These are phyloP conservation scores for Alnus rubra DNA, from an alignment of 306 rosid species.

Conservation along the genomic window DNA sequence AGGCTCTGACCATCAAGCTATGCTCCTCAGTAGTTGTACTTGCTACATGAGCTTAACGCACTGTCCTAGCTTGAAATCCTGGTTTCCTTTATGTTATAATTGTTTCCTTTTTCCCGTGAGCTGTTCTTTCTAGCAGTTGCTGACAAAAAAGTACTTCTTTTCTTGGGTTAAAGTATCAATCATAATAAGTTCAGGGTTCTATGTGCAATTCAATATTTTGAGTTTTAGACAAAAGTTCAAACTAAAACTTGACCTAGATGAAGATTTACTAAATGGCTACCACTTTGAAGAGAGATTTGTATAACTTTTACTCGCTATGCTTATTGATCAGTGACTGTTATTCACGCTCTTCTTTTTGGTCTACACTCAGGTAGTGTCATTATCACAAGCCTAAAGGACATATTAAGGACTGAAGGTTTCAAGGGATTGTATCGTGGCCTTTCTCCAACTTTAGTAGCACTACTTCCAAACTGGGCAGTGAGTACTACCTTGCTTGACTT, in stretches of 20 bases:
- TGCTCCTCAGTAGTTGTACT: background rate
- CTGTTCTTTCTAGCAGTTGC: background rate
- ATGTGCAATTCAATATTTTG: background rate
- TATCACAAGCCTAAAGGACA: conserved; percentile 63
- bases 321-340: conserved; percentile 8
- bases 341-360: conserved; percentile 21
- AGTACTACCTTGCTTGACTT: conserved; percentile 41
- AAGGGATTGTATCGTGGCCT: conserved; percentile 95
- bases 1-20: background rate
- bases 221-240: background rate
- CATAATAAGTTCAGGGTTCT: background rate
- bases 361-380: conserved; percentile 72
- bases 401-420: conserved; percentile 76
- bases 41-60: background rate
- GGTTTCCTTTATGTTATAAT: background rate
- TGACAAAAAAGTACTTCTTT: background rate
- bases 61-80: background rate
- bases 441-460: conserved; percentile 89
- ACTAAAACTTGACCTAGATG: background rate
- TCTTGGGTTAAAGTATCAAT: background rate
- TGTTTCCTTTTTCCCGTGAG: background rate
- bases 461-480: conserved; percentile 99
- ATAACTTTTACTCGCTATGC: background rate
- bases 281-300: background rate
- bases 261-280: background rate